Evolutionary conservation across 2,329 filamentous ascomycete species (phyloP), one percentile per base, ranked within the genome.

Genomic region (Phialophora macrospora): DNA sequence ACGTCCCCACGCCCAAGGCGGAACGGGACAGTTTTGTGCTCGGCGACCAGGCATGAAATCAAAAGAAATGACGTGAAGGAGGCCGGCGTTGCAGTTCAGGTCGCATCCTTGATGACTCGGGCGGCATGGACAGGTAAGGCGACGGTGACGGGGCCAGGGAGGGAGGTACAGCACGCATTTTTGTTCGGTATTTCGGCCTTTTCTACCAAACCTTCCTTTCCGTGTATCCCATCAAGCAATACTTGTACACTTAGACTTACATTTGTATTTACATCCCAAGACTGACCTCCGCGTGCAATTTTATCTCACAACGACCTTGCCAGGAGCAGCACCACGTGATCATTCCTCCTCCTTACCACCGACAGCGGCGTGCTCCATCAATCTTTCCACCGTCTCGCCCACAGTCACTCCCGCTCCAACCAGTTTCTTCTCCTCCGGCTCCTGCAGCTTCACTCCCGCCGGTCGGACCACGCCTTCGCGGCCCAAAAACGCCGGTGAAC

Each of bases 401-500:
- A 44, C 38, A 8, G 1, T 44, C 38, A n/a, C 38, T 20, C 4
- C 38, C 38, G 17, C 38, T 17, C 38, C 5, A 5, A 8, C 38
- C 38, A 44, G 38, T 44, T 44, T 44, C 38, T 20, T 44, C 38
- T 44, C 38, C 38, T 44, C 38, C 5, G 14, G 38, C 38, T 44
- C 38, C 38, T 44, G 17, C 38, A 44, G 14, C 38, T 44, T 44
- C 38, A 44, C 17, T 2, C n/a, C 14, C 17, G 20, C 38, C 17
- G 38, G n/a, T 17, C 7, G 5, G 14, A 44, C 17, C 0, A 44
- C 38, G 38, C 38, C 38, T 5, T 44, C 14, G 6, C 38, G 38
- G 38, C 38, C 38, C 38, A 44, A n/a, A 5, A 44, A 8, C 38
- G 38, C 38, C 14, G 82, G 83, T 75, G 82, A 76, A 34, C 80